Evolutionary conservation across 495 filamentous ascomycete species (phyloP).

Genomic region (Astrocystis sublimbata): DNA sequence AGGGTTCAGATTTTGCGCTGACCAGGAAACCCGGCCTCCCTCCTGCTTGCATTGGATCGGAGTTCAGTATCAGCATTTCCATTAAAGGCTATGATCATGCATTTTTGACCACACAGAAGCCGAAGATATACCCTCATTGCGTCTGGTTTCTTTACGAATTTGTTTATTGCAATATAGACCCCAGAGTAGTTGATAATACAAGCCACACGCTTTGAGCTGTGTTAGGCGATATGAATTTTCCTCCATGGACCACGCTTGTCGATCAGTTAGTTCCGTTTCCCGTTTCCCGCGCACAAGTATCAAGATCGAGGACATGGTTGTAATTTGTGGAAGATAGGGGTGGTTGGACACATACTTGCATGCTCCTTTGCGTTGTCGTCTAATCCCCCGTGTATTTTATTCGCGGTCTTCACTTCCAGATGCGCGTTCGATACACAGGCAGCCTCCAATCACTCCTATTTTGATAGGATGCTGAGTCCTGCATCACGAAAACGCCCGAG

Average conservation of each 20-base stretch:
- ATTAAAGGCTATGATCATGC: neutral
- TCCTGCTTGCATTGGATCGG: slow-evolving; percentile 13
- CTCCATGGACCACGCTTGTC: neutral
- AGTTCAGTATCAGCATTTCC: slow-evolving; percentile 15
- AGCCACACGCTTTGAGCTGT: neutral
- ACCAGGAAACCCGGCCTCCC: neutral
- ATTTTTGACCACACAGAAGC: slow-evolving; percentile 4
- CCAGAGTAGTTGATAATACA: slow-evolving; percentile 11
- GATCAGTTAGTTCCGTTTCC: too few species aligned
- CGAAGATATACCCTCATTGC: slow-evolving; percentile 9
- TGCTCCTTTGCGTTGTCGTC: too few species aligned
- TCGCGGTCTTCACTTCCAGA: too few species aligned
- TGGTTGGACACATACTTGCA: too few species aligned
- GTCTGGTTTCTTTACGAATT: neutral
- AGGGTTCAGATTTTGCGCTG: neutral
- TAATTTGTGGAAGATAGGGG: too few species aligned
- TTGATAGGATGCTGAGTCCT: slow-evolving; percentile 10
- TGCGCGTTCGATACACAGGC: slow-evolving; percentile 8
- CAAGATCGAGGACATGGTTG: too few species aligned
- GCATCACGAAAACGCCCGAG: slow-evolving; percentile 2
- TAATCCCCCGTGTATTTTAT: too few species aligned
- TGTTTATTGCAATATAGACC: slow-evolving; percentile 10
- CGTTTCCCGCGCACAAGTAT: too few species aligned
- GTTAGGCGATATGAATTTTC: neutral
- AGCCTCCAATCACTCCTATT: slow-evolving; percentile 1